Conservation (phyloP, 139 green algal genomes). For the Diplosphaera chodatii region DNA sequence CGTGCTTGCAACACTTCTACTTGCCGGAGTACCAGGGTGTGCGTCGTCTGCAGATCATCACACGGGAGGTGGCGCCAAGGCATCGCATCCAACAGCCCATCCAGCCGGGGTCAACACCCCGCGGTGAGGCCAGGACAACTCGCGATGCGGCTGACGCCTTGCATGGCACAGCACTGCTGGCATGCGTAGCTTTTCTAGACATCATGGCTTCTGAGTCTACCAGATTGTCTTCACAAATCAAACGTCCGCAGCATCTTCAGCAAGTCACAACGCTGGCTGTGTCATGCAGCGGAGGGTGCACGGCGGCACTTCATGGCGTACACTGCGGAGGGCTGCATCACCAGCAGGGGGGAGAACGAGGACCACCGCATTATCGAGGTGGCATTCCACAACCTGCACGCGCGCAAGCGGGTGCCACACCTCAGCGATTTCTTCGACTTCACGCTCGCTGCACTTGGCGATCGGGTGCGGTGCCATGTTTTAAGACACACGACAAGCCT, state of each 20-base stretch:
- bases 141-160: no score
- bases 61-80: background rate
- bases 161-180: background rate
- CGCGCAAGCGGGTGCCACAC: conserved; percentile 54
- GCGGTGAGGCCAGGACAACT: no score
- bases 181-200: background rate
- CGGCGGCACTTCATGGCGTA: conserved; percentile 64
- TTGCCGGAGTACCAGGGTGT: no score
- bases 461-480: conserved; percentile 25
- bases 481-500: no score
- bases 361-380: conserved; percentile 52
- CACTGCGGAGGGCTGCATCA: conserved; percentile 62
- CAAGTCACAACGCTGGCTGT: no score
- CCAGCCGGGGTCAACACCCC: conserved; percentile 52
- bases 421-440: conserved; percentile 83
- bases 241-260: no score
- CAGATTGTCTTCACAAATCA: no score
- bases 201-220: no score
- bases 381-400: conserved; percentile 73
- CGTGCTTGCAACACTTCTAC: no score
- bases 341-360: conserved; percentile 29
- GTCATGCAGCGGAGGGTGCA: conserved; percentile 5
- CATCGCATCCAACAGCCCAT: conserved; percentile 49
- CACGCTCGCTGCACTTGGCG: conserved; percentile 54
- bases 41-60: conserved; percentile 6